Conservation (phyloP, 139 green algal species). For the Chlamydomonas schloesseri region DNA sequence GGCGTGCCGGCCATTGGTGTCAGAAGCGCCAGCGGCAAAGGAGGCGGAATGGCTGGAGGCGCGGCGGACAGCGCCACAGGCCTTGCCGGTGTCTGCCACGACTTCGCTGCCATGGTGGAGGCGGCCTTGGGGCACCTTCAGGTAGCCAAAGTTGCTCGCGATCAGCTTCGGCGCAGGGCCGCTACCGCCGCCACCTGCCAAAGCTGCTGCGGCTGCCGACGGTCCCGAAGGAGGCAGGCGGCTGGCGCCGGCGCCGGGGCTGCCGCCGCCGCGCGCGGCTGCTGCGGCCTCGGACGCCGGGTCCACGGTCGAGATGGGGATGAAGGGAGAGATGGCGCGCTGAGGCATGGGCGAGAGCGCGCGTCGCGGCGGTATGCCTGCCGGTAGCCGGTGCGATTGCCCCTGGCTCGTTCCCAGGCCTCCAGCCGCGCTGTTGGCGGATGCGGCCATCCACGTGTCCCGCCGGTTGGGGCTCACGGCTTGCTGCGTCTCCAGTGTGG, state of each 20-base stretch:
- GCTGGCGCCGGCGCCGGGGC: not conserved
- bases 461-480: too few species aligned
- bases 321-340: constrained; percentile 16
- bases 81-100: not conserved
- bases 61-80: too few species aligned
- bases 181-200: too few species aligned
- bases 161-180: constrained; percentile 8
- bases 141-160: constrained; percentile 39
- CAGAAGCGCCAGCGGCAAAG: not conserved
- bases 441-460: too few species aligned
- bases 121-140: not conserved
- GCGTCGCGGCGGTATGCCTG: not conserved
- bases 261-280: constrained; percentile 16
- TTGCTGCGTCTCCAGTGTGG: too few species aligned
- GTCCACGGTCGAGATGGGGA: constrained; percentile 15
- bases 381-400: too few species aligned
- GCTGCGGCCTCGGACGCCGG: constrained; percentile 9
- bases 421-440: too few species aligned
- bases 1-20: too few species aligned
- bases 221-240: not conserved
- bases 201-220: not conserved
- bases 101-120: not conserved
- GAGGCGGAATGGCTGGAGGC: not conserved
- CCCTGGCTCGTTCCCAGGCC: too few species aligned
- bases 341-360: not conserved